Percentiles rank a stretch among this genome's conserved stretches.
Evolutionary conservation across 306 rosid genomes (phyloP).

Genomic region (Sindora glabra): DNA sequence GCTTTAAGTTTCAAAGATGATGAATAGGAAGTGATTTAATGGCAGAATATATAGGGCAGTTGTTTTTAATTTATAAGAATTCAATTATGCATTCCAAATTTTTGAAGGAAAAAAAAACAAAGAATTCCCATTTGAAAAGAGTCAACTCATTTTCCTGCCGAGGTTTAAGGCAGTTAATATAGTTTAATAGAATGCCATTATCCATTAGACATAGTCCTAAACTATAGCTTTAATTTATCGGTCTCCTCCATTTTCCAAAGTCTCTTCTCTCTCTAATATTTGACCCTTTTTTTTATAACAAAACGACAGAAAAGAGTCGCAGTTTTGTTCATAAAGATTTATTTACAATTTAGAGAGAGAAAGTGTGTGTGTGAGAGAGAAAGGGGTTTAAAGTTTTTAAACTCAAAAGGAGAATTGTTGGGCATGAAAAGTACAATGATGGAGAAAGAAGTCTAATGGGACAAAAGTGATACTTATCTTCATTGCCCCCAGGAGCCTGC

Average conservation of each 20-base stretch:
- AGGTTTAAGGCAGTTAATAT: not conserved
- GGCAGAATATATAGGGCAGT: no score
- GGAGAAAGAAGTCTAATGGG: constrained; percentile 21
- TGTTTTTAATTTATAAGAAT: no score
- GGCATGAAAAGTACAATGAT: constrained; percentile 23
- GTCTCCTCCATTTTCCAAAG: constrained; percentile 11
- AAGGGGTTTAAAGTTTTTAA: not conserved
- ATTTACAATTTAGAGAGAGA: not conserved
- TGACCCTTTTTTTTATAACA: not conserved
- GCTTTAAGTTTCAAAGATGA: no score
- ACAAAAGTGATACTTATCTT: constrained; percentile 39
- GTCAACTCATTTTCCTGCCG: no score
- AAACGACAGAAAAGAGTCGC: constrained; percentile 11
- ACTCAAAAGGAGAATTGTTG: no score
- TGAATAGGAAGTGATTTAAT: no score
- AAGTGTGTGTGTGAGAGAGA: no score
- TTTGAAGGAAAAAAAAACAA: no score
- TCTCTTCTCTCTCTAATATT: not conserved
- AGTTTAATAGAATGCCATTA: not conserved
- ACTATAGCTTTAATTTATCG: not conserved
- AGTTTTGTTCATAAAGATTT: not conserved
- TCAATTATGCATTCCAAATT: no score
- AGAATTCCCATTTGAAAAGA: not conserved
- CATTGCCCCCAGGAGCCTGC: constrained; percentile 3
- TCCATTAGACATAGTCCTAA: not conserved